Evolutionary conservation across 306 rosid species (phyloP).

Genomic region (Gastrolobium villosum): DNA sequence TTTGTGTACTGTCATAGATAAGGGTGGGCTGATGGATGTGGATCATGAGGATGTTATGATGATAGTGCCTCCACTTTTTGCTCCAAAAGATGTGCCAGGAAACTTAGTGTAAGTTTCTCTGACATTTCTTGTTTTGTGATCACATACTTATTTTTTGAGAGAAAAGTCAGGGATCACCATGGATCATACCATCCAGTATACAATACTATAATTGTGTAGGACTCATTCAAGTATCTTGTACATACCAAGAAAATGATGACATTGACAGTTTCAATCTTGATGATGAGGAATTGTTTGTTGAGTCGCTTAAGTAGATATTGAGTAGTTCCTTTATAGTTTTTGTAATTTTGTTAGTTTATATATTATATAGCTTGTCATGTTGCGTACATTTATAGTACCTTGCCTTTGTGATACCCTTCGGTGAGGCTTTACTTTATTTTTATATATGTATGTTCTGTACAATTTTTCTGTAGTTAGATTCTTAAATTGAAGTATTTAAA

Average conservation of each 20-base stretch:
- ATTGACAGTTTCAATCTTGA: constrained; percentile 25
- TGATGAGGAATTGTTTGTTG: constrained; percentile 10
- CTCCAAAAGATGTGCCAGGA: constrained; percentile 85
- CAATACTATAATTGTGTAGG: neutral
- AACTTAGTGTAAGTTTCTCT: constrained; percentile 75
- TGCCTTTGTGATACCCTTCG: constrained; percentile 13
- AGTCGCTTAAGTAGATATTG: neutral
- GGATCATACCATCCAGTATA: neutral
- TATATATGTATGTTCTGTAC: neutral
- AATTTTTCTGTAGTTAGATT: constrained; percentile 19
- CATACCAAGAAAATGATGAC: constrained; percentile 24
- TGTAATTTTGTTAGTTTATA: constrained; percentile 11
- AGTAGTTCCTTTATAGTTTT: constrained; percentile 26
- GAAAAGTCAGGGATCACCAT: constrained; percentile 29
- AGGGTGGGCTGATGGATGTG: constrained; percentile 65
- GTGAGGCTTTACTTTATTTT: neutral
- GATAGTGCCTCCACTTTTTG: constrained; percentile 76
- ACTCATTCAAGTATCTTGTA: constrained; percentile 8
- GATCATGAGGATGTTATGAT: constrained; percentile 88
- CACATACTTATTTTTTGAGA: constrained; percentile 10
- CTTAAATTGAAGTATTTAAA: neutral
- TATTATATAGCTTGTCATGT: constrained; percentile 9
- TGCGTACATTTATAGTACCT: neutral
- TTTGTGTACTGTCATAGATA: constrained; percentile 54
- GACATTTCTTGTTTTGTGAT: constrained; percentile 37